Conservation (phyloP, 805 yeast genomes). For the Ogataea kodamae region DNA sequence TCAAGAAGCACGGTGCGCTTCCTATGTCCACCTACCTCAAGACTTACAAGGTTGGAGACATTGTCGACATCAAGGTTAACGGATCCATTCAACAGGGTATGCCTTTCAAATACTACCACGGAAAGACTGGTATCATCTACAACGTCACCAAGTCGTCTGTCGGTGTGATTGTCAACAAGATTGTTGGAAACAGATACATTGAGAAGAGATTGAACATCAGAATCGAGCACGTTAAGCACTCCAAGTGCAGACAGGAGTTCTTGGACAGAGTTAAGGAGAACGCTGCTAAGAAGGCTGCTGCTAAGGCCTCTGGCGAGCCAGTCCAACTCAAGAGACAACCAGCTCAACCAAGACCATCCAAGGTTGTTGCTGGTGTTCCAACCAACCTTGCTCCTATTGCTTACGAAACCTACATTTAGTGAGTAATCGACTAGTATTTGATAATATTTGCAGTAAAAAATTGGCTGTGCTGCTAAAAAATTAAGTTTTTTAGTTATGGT, state of each 20-base stretch:
- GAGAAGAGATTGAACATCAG: slow-evolving; percentile 99
- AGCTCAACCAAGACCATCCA: slow-evolving; percentile 93
- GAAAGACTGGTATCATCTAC: slow-evolving; percentile 99
- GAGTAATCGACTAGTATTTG: slow-evolving; percentile 10
- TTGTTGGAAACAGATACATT: slow-evolving; percentile 97
- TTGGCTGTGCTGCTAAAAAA: slow-evolving; percentile 8
- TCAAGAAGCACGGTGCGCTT: slow-evolving; percentile 94
- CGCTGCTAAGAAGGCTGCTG: slow-evolving; percentile 91
- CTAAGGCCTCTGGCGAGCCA: slow-evolving; percentile 89
- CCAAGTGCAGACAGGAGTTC: slow-evolving; percentile 99
- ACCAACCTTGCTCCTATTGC: slow-evolving; percentile 99
- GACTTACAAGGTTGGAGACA: slow-evolving; percentile 98
- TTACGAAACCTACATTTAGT: slow-evolving; percentile 97
- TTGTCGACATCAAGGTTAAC: slow-evolving; percentile 98
- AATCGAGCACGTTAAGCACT: slow-evolving; percentile 98
- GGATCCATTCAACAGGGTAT: slow-evolving; percentile 99
- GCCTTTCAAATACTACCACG: slow-evolving; percentile 99
- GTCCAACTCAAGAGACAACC: slow-evolving; percentile 97
- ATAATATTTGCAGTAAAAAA: slow-evolving; percentile 2
- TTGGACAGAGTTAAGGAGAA: slow-evolving; percentile 97
- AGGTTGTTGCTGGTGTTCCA: slow-evolving; percentile 82
- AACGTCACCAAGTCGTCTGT: slow-evolving; percentile 98
- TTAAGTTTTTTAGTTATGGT: slow-evolving; percentile 7
- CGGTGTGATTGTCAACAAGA: slow-evolving; percentile 97
- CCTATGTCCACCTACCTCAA: slow-evolving; percentile 96